Base-by-base conservation (phyloP, 148 eudicot genomes). In the Rhododendron simsii region DNA sequence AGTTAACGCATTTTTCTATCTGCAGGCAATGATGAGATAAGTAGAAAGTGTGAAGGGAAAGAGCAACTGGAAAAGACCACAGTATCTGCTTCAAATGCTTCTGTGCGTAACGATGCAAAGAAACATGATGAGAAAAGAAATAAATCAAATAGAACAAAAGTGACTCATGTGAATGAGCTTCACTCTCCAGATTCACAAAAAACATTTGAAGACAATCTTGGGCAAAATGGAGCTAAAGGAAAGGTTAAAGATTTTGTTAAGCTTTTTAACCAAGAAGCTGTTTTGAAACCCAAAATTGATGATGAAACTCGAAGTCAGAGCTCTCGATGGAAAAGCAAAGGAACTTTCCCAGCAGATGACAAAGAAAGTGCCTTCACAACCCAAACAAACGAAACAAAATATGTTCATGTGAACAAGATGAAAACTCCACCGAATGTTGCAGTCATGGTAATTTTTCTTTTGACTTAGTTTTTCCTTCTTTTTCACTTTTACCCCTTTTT, bases 231-330 rank as follows among this genome's bases (percentile, higher is more conserved):
- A 86, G 89, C 80, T 41, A 91, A 84, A 26, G 92, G 93, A 65
- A 95, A 91, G 88, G 98, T 97, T 28, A 92, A 90, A 88, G 95
- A 94, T 14, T 95, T 94, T 77, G 98, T 93, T 84, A 91, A 92
- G 87, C 91, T 90, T 37, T 92, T 94, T 88, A 97, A 90, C 85
- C 92, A 94, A 83, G 95, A 93, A 75, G 48, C 87, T 86, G 57
- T 80, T 87, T 73, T 87, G 61, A 90, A 84, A 87, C 30, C 89
- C 3, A 87, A 84, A 41, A 80, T 47, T 81, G 86, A 87, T 84
- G 37, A 63, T 76, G 78, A 53, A n/a, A 71, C 84, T 85, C 85
- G 80, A 81, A 92, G 84, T 86, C 86, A 75, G 85, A 94, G 93
- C 87, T 82, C 71, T 71, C 91, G 91, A 90, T 89, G 91, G 93